These are phyloP conservation scores for Neurospora sp. DNA, from an alignment of 495 filamentous ascomycete species.

Conservation along the genomic window DNA sequence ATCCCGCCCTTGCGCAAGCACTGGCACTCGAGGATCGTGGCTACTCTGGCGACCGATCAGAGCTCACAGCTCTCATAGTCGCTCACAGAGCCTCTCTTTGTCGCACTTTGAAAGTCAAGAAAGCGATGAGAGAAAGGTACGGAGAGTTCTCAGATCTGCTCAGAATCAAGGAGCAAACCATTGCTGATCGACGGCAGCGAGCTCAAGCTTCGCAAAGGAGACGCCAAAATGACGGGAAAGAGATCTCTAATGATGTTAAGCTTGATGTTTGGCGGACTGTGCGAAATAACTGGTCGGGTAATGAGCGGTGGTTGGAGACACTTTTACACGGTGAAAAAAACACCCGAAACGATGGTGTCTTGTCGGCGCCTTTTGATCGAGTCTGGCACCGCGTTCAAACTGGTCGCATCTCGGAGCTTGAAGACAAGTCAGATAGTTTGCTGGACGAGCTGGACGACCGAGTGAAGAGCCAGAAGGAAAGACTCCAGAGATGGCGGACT, in stretches of 20 bases:
- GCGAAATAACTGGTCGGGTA: constrained; percentile 64
- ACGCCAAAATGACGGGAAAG: background rate
- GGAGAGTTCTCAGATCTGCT: constrained; percentile 50
- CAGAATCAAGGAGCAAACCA: constrained; percentile 33
- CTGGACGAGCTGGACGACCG: constrained; percentile 53
- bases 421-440: constrained; percentile 34
- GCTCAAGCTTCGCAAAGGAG: constrained; percentile 13
- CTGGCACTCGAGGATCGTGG: constrained; percentile 54
- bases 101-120: constrained; percentile 42
- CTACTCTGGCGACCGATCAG: constrained; percentile 47
- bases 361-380: constrained; percentile 52
- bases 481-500: constrained; percentile 62
- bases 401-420: constrained; percentile 41
- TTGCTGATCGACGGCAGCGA: constrained; percentile 33
- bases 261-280: constrained; percentile 40
- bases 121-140: constrained; percentile 40
- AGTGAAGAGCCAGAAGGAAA: constrained; percentile 48
- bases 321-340: constrained; percentile 54
- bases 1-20: constrained; percentile 41
- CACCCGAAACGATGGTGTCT: constrained; percentile 48
- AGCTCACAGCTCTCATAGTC: constrained; percentile 55
- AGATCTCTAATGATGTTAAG: constrained; percentile 28
- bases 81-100: constrained; percentile 59
- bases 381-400: constrained; percentile 54
- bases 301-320: constrained; percentile 55